Evolutionary conservation across 1,139 yeast genomes (phyloP), one percentile per base, ranked within the genome.

Genomic region (Yamadazyma triangularis): DNA sequence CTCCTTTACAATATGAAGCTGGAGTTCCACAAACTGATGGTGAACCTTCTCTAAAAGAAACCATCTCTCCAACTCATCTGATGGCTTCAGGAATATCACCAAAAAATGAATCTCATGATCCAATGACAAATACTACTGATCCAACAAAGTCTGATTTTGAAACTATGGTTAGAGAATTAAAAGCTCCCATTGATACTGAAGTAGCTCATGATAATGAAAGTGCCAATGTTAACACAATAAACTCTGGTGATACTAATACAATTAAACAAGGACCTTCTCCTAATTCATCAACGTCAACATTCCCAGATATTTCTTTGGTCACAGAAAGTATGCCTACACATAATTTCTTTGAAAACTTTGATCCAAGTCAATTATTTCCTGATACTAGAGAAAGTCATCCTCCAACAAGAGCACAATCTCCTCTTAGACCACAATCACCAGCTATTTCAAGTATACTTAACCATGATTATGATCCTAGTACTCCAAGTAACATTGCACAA

Each of bases 311-410:
- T 23, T 60, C 69, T 4, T 56, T 69, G 44, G 75, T 69, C 4
- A 69, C 75, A 1, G 75, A 69, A 38, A 58, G 51, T 27, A 47
- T 65, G 39, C 70, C 70, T 6, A 51, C 64, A 13, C 61, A 58
- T 35, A 60, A 61, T 35, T 69, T 68, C 42, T 60, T 65, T 41
- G 72, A 66, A 29, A 67, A 67, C 43, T 69, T 68, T 42, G 72
- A 69, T 38, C 74, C 75, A 9, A 60, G 72, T 1, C 75, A 70
- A 41, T 61, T 70, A 45, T 70, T 70, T 40, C 75, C 75, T 11
- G 64, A 54, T 23, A 47, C 48, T 18, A 51, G 47, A 32, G 45
- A 42, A 28, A 63, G 71, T 40, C 40, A 51, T 15, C 68, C 71
- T 2, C 58, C 64, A 8, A 61, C 70, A 2, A 49, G 70, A 36